Evolutionary conservation across 768 basidiomycete genomes (phyloP), one percentile per base, ranked within the genome.

Genomic region (Termitomyces sp.): DNA sequence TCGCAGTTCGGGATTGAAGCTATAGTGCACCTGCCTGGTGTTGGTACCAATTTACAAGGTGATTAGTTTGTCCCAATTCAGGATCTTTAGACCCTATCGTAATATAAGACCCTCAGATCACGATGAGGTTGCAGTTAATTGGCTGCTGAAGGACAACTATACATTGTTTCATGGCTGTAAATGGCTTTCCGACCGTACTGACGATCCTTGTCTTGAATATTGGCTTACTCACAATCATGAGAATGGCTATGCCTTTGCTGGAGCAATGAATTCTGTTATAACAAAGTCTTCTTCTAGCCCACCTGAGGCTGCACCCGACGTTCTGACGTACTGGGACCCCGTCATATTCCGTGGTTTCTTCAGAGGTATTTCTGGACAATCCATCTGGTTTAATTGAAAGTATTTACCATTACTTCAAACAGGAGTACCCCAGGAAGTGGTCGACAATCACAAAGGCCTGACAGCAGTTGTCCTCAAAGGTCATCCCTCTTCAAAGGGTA

Each of bases 41-140:
- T 78, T 25, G 77, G 77, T n/a, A 65, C 42, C 10, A 76, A 77
- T 59, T 65, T 77, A 15, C 74, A 76, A 66, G 77, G 76, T 65
- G 59, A 64, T 48, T 40, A 3, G 34, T 11, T 14, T 14, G 52
- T 36, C 5, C 45, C 29, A 5, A 14, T 17, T n/a, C 42, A 14
- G 40, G 12, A 4, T 37, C 15, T 36, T 10, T 48, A 55, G 32
- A n/a, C 10, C n/a, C 51, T 5, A 49, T 40, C 38, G 14, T 40
- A 40, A 40, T 6, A 25, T 42, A 8, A 38, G 10, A 5, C 12
- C 20, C 43, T 29, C 46, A 74, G 73, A 74, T 60, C 72, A 73
- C 55, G 73, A 74, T 58, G 73, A 73, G 60, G 65, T 73, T 46
- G 29, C 70, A 17, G 66, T 70, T 34, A 71, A 70, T 6, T 74